Evolutionary conservation across 2,329 filamentous ascomycete species (phyloP), one percentile per base, ranked within the genome.

Genomic region (Hypocreales sp.): DNA sequence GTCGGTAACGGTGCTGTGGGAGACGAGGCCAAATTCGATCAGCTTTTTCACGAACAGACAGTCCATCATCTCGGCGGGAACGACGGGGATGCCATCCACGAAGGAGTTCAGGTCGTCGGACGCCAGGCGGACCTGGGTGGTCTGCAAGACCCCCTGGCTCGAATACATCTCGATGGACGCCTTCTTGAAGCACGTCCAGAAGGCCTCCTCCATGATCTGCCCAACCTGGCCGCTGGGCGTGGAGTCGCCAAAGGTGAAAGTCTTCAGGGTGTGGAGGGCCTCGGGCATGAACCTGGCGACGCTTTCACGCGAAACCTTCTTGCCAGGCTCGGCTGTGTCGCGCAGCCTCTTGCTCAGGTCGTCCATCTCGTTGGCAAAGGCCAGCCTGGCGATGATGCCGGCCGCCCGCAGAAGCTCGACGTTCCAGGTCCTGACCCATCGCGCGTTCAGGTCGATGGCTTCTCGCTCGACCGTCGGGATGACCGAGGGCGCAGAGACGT

Each of bases 381-480:
- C 81, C 36, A 98, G 70, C 26, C 90, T 73, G 33, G 83, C 80
- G 37, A 92, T 76, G 38, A 98, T 84, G 22, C 90, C 90, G 12
- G 87, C 82, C 17, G 86, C 80, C 23, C 87, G 72, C 21, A 98
- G 62, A 63, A 98, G 81, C 47, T 95, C 90, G 14, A 82, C 65
- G 42, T 98, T 98, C 92, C 90, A 98, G 11, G 76, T 83, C 35
- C 84, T 77, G 11, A 98, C 87, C 63, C 84, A 93, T 30, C 86
- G 73, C 11, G 90, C 92, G 48, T 98, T 95, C 35, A 98, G 63
- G 50, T 98, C 90, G 31, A 98, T 93, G 29, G 83, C 90, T 48
- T 98, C 90, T 46, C 90, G 74, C 52, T 98, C 90, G 3, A 98
- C 92, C 0, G 90, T 98, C 0, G 90, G 90, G 31, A 98, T 98